Conservation (phyloP, 2,329 filamentous ascomycete genomes). For the Juglanconis sp. region DNA sequence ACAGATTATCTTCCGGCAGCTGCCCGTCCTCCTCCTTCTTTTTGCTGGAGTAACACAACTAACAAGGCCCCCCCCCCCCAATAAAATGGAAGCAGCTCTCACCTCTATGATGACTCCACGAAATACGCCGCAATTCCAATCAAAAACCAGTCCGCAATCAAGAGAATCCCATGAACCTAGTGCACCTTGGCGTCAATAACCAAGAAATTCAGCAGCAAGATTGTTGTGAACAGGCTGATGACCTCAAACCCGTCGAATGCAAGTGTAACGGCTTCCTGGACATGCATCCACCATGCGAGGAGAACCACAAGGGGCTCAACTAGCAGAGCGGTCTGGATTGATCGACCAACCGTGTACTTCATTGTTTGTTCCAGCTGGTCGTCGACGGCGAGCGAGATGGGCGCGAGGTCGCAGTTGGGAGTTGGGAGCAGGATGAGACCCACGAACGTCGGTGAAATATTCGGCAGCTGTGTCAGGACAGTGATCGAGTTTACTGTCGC, state of each 20-base stretch:
- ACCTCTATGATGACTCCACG: too few relatives aligned
- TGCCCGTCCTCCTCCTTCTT: too few relatives aligned
- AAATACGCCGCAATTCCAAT: too few relatives aligned
- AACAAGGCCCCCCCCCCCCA: too few relatives aligned
- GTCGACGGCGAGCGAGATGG: constrained; percentile 2
- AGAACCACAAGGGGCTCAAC: constrained; percentile 9
- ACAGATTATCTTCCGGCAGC: too few relatives aligned
- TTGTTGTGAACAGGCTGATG: constrained; percentile 6
- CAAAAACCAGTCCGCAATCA: too few relatives aligned
- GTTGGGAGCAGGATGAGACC: constrained; percentile 5
- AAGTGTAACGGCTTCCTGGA: not conserved
- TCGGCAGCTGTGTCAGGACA: constrained; percentile 3
- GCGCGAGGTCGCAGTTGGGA: constrained; percentile 6
- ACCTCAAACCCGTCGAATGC: constrained; percentile 8
- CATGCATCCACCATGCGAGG: not conserved
- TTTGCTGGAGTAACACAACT: too few relatives aligned
- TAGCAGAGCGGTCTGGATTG: constrained; percentile 9
- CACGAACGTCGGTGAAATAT: constrained; percentile 4
- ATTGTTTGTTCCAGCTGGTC: constrained; percentile 10
- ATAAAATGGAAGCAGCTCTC: too few relatives aligned
- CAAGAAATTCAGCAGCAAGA: constrained; percentile 1
- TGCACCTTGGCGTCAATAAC: too few relatives aligned
- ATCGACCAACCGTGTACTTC: constrained; percentile 4
- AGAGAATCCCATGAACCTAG: too few relatives aligned
- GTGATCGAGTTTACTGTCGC: constrained; percentile 5